Evolutionary conservation across 2,329 filamentous ascomycete species (phyloP).

Genomic region (Magnaporthiopsis poae): DNA sequence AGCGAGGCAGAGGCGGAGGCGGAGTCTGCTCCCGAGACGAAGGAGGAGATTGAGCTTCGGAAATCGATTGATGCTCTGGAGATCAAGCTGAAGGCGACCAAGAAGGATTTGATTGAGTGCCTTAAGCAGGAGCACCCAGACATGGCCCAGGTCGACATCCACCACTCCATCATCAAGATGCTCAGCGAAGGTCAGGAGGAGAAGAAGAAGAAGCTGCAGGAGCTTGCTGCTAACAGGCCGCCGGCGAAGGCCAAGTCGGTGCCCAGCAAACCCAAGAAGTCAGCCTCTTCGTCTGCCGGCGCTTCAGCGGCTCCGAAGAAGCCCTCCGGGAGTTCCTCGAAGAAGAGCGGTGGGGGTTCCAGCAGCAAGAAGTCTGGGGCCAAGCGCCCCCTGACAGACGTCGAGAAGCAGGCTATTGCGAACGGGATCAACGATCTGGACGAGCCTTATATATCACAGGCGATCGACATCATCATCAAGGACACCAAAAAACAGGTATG

Average conservation of each 20-base stretch:
- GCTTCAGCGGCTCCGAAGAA: slow-evolving; percentile 25
- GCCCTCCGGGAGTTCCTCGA: slow-evolving; percentile 20
- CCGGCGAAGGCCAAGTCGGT: slow-evolving; percentile 39
- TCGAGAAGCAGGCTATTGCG: slow-evolving; percentile 87
- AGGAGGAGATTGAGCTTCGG: slow-evolving; percentile 22
- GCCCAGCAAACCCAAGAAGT: slow-evolving; percentile 44
- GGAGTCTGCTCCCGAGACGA: slow-evolving; percentile 17
- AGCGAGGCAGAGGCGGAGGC: slow-evolving; percentile 44
- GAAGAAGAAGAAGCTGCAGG: slow-evolving; percentile 55
- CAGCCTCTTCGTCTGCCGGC: slow-evolving; percentile 13
- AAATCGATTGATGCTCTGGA: slow-evolving; percentile 42
- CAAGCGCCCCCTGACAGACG: slow-evolving; percentile 57
- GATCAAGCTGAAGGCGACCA: slow-evolving; percentile 44
- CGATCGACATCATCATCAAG: slow-evolving; percentile 81
- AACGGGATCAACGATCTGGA: slow-evolving; percentile 74
- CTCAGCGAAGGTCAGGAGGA: slow-evolving; percentile 64
- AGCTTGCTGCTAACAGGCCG: slow-evolving; percentile 48
- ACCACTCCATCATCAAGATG: slow-evolving; percentile 52
- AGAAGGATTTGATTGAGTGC: slow-evolving; percentile 46
- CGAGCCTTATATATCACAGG: slow-evolving; percentile 64
- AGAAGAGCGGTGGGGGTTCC: slow-evolving; percentile 31
- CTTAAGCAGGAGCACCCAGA: slow-evolving; percentile 41
- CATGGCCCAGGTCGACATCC: slow-evolving; percentile 42
- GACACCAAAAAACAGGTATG: slow-evolving; percentile 69
- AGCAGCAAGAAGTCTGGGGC: slow-evolving; percentile 37